Evolutionary conservation across 2,329 filamentous ascomycete genomes (phyloP).

Genomic region (Colletotrichum destructivum): DNA sequence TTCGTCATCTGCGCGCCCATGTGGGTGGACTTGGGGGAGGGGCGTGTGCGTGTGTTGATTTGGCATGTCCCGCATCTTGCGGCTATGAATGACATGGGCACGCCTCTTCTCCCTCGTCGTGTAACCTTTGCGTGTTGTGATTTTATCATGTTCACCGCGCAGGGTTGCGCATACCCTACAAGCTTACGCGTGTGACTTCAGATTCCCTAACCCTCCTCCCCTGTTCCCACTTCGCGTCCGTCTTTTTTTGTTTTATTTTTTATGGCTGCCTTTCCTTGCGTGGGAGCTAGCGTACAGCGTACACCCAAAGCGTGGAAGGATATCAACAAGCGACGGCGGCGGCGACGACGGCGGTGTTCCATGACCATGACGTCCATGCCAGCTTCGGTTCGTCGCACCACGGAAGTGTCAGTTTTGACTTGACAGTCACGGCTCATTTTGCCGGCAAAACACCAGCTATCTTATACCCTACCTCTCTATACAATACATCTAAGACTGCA

Average conservation of each 20-base stretch:
- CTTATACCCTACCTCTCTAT: background rate
- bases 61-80: background rate
- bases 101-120: background rate
- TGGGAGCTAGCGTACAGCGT: background rate
- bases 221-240: background rate
- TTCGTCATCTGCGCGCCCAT: constrained; percentile 32
- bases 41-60: background rate
- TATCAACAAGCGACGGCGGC: constrained; percentile 8
- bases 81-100: constrained; percentile 3
- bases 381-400: constrained; percentile 1
- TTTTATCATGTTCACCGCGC: background rate
- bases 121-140: constrained; percentile 14
- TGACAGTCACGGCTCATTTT: constrained; percentile 2
- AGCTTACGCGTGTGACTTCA: background rate
- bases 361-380: background rate
- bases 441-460: background rate
- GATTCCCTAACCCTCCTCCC: background rate
- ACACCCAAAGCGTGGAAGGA: constrained; percentile 8
- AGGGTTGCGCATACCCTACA: background rate
- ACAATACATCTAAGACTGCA: constrained; percentile 26
- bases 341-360: background rate
- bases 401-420: background rate
- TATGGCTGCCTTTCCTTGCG: background rate
- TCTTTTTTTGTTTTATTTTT: no score
- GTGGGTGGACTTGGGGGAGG: background rate